Base-by-base conservation (phyloP, 345 rosid genomes). In the Salix suchowensis region DNA sequence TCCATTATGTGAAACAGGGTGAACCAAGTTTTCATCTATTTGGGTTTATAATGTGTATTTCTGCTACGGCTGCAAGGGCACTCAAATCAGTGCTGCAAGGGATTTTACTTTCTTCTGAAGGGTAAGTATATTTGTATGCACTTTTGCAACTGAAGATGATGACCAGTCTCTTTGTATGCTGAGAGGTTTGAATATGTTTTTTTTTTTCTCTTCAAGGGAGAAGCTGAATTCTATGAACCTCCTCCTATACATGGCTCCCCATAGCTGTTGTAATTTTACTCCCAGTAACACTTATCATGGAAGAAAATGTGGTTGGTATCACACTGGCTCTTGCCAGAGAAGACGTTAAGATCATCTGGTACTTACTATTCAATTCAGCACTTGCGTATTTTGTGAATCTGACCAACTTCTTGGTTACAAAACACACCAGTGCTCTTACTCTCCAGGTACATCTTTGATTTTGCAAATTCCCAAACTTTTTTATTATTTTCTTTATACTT, bases 181-280 rank as follows among this genome's bases (percentile, higher is more conserved):
- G n/a, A 74, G 3, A 40, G 16, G 16, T 46, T 50, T 68, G 74
- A 39, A 4, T 30, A 6, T 65, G 18, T 6, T 24, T 24, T 10
- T n/a, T n/a, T 61, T 67, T 30, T 77, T 72, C 37, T 75, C 55
- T 81, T 86, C 19, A 76, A 96, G 99, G 92, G 99, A 96, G 88
- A 96, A 94, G 90, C 91, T 96, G 75, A 92, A 94, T 87, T 94
- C 99, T 34, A 94, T 96, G 98, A 96, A 96, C 79, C 93, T 96
- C 15, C 96, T 96, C 54, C 88, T 96, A 6, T 96, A 96, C 88
- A 96, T 96, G 99, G 97, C 98, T 24, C 79, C 99, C 99, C 1
- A 85, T 96, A 76, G 99, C 99, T 24, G 99, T 96, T 9, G 91
- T 91, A 34, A 87, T 92, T 73, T 90, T 96, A 65, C 92, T 96